Base-by-base conservation (phyloP, 2,329 filamentous ascomycete species). In the Gaeumannomyces tritici region DNA sequence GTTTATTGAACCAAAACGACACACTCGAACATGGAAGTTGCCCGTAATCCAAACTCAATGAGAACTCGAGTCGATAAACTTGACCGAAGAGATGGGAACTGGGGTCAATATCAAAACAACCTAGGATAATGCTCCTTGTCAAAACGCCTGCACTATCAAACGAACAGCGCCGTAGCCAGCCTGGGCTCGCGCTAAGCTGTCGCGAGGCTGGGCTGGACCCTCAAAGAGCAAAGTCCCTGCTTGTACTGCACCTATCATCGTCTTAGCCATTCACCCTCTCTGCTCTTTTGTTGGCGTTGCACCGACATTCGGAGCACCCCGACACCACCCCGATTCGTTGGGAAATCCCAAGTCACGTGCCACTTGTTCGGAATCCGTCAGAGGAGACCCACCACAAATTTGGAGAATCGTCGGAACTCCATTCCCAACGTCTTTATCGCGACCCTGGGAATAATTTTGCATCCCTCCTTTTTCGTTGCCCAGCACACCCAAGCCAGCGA, bases 321-420 rank as follows among this genome's bases (percentile, higher is more conserved):
- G 21, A 51, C 42, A n/a, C 21, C 18, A 11, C 18, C 42, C 35
- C 13, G 35, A 47, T 47, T 51, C 42, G 42, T 51, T 51, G 42
- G 35, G n/a, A n/a, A 51, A n/a, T 8, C 21, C 42, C 18, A 24
- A 18, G 21, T 51, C 42, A 51, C 42, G 42, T 51, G 42, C 21
- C 13, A 5, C 5, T 9, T n/a, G 42, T 24, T 21, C 42, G 42
- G 18, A 51, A 51, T 51, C 21, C n/a, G 21, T 21, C 21, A n/a
- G 21, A 51, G n/a, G 8, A 42, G 58, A 47, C 35, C 58, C 58
- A 60, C 58, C 51, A 18, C 55, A 61, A 61, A 61, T 55, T 61
- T 61, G 59, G 59, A 61, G 59, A 55, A 61, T 18, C 51, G 24
- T 47, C 59, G 51, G 27, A 55, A 29, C 59, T 54, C n/a, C n/a